Conservation (phyloP, 306 rosid species). For the Castanea mollissima region DNA sequence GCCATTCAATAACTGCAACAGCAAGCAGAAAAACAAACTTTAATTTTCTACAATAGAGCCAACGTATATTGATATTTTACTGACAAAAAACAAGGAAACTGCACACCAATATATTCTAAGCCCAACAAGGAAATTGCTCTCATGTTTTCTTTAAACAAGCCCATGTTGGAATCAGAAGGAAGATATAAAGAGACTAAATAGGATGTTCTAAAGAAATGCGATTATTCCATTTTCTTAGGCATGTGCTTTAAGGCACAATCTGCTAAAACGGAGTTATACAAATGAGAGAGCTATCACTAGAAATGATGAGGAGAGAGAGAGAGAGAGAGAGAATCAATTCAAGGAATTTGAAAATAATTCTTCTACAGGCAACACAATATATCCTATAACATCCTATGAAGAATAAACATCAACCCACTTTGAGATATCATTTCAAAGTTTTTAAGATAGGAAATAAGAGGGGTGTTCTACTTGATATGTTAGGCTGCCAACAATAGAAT, state of each 20-base stretch:
- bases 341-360: background rate
- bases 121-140: conserved; percentile 1
- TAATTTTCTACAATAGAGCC: background rate
- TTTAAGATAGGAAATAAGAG: background rate
- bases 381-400: background rate
- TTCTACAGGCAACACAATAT: background rate
- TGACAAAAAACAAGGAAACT: background rate
- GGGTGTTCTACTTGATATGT: background rate
- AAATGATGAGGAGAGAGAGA: background rate
- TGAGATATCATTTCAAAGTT: background rate
- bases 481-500: background rate
- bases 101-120: no score
- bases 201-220: background rate
- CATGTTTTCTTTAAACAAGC: background rate
- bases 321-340: background rate
- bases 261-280: background rate
- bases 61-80: background rate
- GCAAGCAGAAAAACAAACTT: conserved; percentile 14
- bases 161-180: conserved; percentile 12
- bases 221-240: background rate
- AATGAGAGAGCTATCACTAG: background rate
- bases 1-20: conserved; percentile 67
- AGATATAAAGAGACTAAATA: background rate
- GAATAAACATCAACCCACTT: background rate
- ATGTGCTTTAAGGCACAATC: background rate